These are phyloP conservation scores for Plectosphaerella plurivora DNA, from an alignment of 2,329 filamentous ascomycete genomes.

Conservation along the genomic window DNA sequence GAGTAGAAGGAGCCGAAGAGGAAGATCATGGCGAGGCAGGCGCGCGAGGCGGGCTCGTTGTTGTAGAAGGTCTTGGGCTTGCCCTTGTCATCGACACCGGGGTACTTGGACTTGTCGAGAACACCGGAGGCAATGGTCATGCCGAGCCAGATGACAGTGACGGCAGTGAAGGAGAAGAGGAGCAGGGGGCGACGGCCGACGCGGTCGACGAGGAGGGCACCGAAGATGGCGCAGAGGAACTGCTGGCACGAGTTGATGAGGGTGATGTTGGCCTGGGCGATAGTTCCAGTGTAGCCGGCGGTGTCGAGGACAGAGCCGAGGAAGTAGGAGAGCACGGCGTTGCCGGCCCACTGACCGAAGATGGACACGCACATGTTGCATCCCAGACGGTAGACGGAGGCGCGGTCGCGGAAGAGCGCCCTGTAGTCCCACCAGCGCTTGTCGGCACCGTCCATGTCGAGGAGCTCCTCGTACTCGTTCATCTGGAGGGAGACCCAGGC, in stretches of 20 bases:
- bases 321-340: conserved; percentile 43
- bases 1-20: conserved; percentile 49
- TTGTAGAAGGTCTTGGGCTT: conserved; percentile 19
- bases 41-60: conserved; percentile 35
- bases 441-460: conserved; percentile 37
- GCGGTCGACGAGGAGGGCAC: conserved; percentile 42
- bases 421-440: conserved; percentile 45
- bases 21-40: conserved; percentile 48
- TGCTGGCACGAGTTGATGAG: conserved; percentile 44
- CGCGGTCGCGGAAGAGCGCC: conserved; percentile 33
- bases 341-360: conserved; percentile 43
- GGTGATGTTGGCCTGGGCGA: conserved; percentile 39
- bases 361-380: conserved; percentile 36
- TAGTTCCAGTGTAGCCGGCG: conserved; percentile 36
- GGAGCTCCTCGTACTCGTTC: conserved; percentile 35
- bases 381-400: conserved; percentile 37
- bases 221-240: conserved; percentile 41
- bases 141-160: conserved; percentile 43
- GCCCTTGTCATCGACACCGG: conserved; percentile 20
- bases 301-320: conserved; percentile 43
- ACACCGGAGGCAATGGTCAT: conserved; percentile 40
- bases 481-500: conserved; percentile 30
- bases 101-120: conserved; percentile 24
- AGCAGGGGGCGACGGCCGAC: conserved; percentile 48
- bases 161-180: conserved; percentile 37